Conservation (phyloP, 352 stramenopile genomes). For the Phytophthora macrochlamydospora region DNA sequence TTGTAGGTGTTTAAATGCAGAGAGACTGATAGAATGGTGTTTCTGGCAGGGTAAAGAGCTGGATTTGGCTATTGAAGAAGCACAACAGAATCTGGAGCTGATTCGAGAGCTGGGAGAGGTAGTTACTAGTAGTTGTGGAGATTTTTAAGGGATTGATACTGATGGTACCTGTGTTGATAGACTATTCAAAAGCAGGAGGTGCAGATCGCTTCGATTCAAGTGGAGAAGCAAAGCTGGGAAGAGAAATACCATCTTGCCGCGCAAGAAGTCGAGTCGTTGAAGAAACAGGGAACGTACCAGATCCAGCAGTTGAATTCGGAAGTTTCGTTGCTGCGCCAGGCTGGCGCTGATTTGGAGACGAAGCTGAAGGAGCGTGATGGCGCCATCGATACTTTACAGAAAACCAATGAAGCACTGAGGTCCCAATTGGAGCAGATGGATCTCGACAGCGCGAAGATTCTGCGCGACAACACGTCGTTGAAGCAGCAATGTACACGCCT, state of each 20-base stretch:
- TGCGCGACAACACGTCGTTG: constrained; percentile 52
- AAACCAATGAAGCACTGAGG: constrained; percentile 46
- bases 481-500: constrained; percentile 47
- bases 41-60: constrained; percentile 65
- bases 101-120: constrained; percentile 62
- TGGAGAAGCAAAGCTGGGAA: constrained; percentile 81
- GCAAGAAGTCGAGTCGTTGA: constrained; percentile 57
- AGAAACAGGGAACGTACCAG: constrained; percentile 56
- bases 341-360: constrained; percentile 54
- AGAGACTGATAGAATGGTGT: neutral
- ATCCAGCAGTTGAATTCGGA: constrained; percentile 57
- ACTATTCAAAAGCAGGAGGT: constrained; percentile 69
- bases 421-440: constrained; percentile 55
- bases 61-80: constrained; percentile 76
- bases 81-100: constrained; percentile 68
- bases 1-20: neutral
- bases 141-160: neutral
- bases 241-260: constrained; percentile 71
- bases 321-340: constrained; percentile 51
- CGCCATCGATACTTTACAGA: constrained; percentile 39
- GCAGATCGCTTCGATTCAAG: constrained; percentile 50
- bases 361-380: constrained; percentile 50
- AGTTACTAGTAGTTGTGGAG: neutral
- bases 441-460: constrained; percentile 35
- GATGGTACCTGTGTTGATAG: constrained; percentile 13